These are phyloP conservation scores for Fagopyrum homotropicum DNA, from an alignment of 148 eudicot species.

Conservation along the genomic window DNA sequence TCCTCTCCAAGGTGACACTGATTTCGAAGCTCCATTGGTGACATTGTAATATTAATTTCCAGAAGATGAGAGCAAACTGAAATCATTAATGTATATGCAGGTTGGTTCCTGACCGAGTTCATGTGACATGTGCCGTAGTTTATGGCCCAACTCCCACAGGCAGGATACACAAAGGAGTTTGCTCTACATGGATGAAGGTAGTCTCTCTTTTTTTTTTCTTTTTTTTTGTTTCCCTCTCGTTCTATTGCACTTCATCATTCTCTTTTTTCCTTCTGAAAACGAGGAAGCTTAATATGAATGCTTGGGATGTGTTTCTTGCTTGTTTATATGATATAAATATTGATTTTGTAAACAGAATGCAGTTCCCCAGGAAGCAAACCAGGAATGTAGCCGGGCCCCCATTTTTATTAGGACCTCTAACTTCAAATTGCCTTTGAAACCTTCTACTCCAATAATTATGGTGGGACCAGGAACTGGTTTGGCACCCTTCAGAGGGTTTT, in stretches of 20 bases:
- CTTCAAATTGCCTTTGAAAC: constrained; percentile 68
- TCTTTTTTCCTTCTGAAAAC: background rate
- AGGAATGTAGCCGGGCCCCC: constrained; percentile 67
- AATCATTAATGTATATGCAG: constrained; percentile 26
- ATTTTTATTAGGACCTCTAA: constrained; percentile 77
- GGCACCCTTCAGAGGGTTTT: constrained; percentile 89
- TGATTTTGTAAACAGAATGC: constrained; percentile 45
- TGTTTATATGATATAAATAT: background rate
- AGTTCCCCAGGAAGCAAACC: constrained; percentile 47
- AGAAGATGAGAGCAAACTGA: constrained; percentile 2
- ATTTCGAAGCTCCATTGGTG: background rate
- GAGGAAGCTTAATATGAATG: background rate
- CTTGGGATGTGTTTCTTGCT: background rate
- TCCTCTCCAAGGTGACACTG: constrained; percentile 64
- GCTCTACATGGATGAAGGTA: constrained; percentile 98
- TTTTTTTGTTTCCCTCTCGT: background rate
- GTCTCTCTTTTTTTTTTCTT: background rate
- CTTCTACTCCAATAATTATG: constrained; percentile 66
- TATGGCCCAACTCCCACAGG: constrained; percentile 75
- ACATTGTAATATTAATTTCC: background rate
- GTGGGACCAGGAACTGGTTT: constrained; percentile 94
- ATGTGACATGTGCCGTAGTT: constrained; percentile 77
- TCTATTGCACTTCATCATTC: background rate
- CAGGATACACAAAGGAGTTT: constrained; percentile 75
- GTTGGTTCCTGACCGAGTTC: constrained; percentile 51